Conservation (phyloP, 805 yeast genomes). For the Naumovozyma baii region DNA sequence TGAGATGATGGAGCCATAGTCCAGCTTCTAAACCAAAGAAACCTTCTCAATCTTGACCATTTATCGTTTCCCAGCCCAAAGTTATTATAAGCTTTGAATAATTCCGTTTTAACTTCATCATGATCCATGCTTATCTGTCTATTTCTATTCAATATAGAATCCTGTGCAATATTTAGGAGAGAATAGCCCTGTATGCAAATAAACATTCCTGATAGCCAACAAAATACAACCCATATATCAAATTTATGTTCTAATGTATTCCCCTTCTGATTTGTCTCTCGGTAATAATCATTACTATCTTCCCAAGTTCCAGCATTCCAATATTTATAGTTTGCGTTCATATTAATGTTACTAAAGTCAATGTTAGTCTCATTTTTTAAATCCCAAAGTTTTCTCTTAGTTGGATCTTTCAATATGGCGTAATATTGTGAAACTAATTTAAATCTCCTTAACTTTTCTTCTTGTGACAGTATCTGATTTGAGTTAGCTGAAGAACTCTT, state of each 20-base stretch:
- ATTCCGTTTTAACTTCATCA: slow-evolving; percentile 34
- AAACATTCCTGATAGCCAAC: slow-evolving; percentile 31
- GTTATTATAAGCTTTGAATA: slow-evolving; percentile 37
- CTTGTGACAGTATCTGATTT: slow-evolving; percentile 19
- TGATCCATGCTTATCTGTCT: slow-evolving; percentile 21
- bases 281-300: slow-evolving; percentile 37
- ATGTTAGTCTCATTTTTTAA: slow-evolving; percentile 11
- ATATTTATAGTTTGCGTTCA: slow-evolving; percentile 31
- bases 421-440: slow-evolving; percentile 49
- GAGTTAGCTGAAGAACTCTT: slow-evolving; percentile 61
- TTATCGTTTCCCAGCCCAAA: slow-evolving; percentile 44
- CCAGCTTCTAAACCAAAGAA: slow-evolving; percentile 44
- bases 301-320: slow-evolving; percentile 62
- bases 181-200: slow-evolving; percentile 35
- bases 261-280: neutral
- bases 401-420: slow-evolving; percentile 40
- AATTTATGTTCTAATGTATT: neutral
- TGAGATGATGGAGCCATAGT: slow-evolving; percentile 22
- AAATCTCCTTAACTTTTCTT: slow-evolving; percentile 38
- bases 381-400: slow-evolving; percentile 39
- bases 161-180: slow-evolving; percentile 33
- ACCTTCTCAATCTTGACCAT: slow-evolving; percentile 44
- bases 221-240: slow-evolving; percentile 1
- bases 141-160: slow-evolving; percentile 25
- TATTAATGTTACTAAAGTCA: no score